A percentile compares a stretch with the other conserved stretches of the same genome.
These are phyloP conservation scores for Pseudohyphozyma bogoriensis DNA, from an alignment of 768 basidiomycete species.

Conservation along the genomic window DNA sequence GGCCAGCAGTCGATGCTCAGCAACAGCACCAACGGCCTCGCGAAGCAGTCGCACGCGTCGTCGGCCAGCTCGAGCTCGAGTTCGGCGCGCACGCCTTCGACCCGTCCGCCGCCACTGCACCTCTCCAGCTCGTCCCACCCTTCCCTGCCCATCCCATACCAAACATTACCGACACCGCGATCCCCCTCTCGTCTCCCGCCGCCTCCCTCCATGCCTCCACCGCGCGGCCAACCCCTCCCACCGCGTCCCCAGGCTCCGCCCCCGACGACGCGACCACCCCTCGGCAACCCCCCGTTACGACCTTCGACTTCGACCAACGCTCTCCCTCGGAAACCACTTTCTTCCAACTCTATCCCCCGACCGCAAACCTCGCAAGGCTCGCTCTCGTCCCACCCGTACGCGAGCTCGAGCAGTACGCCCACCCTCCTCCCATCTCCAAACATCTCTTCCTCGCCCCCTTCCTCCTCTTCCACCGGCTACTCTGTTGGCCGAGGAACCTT, in stretches of 20 bases:
- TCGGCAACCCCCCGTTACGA: constrained; percentile 18
- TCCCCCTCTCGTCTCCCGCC: not conserved
- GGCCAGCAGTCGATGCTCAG: too few relatives aligned
- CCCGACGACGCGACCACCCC: constrained; percentile 40
- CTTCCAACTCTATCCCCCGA: not conserved
- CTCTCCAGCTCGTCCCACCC: too few relatives aligned
- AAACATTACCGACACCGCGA: too few relatives aligned
- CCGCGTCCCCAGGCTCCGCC: constrained; percentile 18
- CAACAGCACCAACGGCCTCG: not conserved
- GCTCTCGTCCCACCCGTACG: constrained; percentile 16
- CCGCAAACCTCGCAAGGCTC: not conserved
- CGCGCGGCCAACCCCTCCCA: constrained; percentile 34
- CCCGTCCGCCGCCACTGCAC: too few relatives aligned
- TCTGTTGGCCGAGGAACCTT: constrained; percentile 55
- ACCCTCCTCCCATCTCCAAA: not conserved
- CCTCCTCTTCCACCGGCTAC: not conserved
- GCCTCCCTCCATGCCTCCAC: constrained; percentile 28
- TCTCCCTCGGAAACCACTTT: not conserved
- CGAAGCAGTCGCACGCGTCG: not conserved
- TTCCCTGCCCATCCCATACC: too few relatives aligned
- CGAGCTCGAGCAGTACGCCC: not conserved
- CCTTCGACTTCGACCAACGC: constrained; percentile 40
- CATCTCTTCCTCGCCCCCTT: not conserved
- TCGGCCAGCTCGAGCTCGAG: too few relatives aligned
- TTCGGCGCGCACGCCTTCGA: not conserved